Evolutionary conservation across 306 rosid species (phyloP).

Genomic region (Glycine tomentella): DNA sequence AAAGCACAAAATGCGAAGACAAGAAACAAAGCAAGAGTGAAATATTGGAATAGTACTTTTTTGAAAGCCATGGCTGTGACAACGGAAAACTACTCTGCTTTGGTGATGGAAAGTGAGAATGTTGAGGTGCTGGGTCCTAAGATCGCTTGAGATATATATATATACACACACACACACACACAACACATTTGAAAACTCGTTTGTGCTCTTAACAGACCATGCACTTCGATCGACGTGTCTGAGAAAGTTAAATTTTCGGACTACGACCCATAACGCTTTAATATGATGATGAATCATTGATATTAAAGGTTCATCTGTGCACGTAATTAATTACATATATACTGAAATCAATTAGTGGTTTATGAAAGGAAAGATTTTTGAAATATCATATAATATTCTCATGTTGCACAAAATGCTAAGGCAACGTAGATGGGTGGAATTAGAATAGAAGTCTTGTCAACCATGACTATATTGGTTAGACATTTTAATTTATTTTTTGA

Average conservation of each 20-base stretch:
- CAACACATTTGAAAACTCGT: neutral
- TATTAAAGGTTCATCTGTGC: slow-evolving; percentile 14
- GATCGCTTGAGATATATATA: neutral
- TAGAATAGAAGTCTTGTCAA: slow-evolving; percentile 5
- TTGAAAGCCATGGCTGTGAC: slow-evolving; percentile 18
- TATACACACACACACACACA: neutral
- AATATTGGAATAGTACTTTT: neutral
- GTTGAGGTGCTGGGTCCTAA: slow-evolving; percentile 2
- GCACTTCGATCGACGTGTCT: slow-evolving; percentile 10
- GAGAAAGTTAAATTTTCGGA: slow-evolving; percentile 6
- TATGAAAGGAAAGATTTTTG: neutral
- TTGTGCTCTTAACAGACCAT: neutral
- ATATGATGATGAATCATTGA: neutral
- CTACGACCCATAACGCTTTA: slow-evolving; percentile 11
- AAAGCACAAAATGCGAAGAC: slow-evolving; percentile 30
- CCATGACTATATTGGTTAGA: no score
- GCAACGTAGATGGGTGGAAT: neutral
- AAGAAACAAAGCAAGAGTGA: slow-evolving; percentile 41
- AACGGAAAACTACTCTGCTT: neutral
- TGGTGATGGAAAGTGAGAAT: slow-evolving; percentile 13
- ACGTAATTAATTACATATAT: neutral
- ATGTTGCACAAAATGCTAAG: slow-evolving; percentile 17
- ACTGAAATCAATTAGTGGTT: slow-evolving; percentile 17
- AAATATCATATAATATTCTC: neutral
- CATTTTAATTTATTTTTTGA: no score